Base-by-base conservation (phyloP, 2,329 filamentous ascomycete species). In the Pseudopithomyces chartarum region DNA sequence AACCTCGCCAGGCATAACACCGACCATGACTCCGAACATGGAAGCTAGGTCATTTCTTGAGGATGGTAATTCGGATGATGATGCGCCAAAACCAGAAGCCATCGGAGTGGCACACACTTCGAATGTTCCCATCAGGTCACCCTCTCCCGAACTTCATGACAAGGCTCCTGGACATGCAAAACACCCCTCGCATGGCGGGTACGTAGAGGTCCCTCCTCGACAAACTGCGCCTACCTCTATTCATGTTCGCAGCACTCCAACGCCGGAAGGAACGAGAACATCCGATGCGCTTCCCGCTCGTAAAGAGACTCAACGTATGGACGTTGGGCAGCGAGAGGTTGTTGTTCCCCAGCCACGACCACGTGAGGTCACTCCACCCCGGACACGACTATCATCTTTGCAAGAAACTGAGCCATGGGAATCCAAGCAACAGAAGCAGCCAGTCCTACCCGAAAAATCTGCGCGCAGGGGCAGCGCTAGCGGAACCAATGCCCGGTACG, bases 51-150 rank as follows among this genome's bases (percentile, higher is more conserved):
- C 69, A 1, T 74, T 71, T 38, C 65, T 70, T 6, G 61, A 73
- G n/a, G 67, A 73, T 55, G 54, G 55, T 15, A 36, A 56, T 6
- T 63, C 67, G 12, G 70, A 73, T 11, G 66, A 73, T 4, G 68
- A 75, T 17, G 32, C 59, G 2, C 56, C 60, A n/a, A 62, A 58
- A 23, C 51, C 61, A 2, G 59, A 67, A 23, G 73, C 70, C 43
- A 80, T 80, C 59, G 78, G 79, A 46, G 66, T 80, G 38, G 79
- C 78, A 17, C 75, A 64, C 47, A 79, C 78, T 6, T 77, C 79
- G 12, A 73, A 80, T 60, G 61, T 73, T 15, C 70, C 70, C 13
- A 72, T 76, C 36, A 63, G 69, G 22, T 61, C 67, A 2, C 67
- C 71, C 12, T 68, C 69, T 12, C 67, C 72, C 34, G 63, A 70